Evolutionary conservation across 345 rosid species (phyloP), one percentile per base, ranked within the genome.

Genomic region (Conringia planisiliqua): DNA sequence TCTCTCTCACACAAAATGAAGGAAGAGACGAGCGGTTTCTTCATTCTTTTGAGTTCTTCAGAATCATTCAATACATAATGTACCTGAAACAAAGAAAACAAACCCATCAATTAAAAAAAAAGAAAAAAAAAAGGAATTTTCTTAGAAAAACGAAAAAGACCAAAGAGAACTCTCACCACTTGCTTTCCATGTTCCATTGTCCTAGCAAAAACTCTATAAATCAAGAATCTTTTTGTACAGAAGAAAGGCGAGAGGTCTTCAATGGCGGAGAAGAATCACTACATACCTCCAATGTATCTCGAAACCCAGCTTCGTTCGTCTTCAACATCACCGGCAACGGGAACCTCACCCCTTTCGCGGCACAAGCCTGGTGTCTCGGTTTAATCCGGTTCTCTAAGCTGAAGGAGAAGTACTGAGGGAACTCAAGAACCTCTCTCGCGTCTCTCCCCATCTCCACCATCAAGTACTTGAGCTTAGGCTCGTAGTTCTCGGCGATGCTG

Each of bases 401-500:
- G 77, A 87, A 91, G 0, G 97, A 91, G 62, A 88, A 93, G 72
- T 89, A 93, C 73, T 89, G 97, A 0, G 97, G 96, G 63, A 93
- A 93, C 77, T 88, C 90, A 46, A 64, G 82, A 64, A 93, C 30
- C 43, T 91, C 98, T 72, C 85, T 93, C 84, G 86, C 86, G 63
- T 87, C 92, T 80, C 96, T 87, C 57, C 88, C 91, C 97, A 93
- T 89, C 80, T 89, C 98, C 78, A 79, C 88, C 63, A 84, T 82
- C 71, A 89, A 79, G 64, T 93, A 90, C 20, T 84, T 78, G 64
- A 88, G 57, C 64, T 89, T 93, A 3, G 89, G 92, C 79, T 91
- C 96, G 60, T 87, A 77, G 54, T 88, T 91, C 29, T 81, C 91
- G 50, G 79, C 74, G 10, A 91, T 48, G 30, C 94, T 93, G 77